phyloP scores from a whole-genome alignment of 768 basidiomycete species.

The Omphalotus guepiniiformis region DNA sequence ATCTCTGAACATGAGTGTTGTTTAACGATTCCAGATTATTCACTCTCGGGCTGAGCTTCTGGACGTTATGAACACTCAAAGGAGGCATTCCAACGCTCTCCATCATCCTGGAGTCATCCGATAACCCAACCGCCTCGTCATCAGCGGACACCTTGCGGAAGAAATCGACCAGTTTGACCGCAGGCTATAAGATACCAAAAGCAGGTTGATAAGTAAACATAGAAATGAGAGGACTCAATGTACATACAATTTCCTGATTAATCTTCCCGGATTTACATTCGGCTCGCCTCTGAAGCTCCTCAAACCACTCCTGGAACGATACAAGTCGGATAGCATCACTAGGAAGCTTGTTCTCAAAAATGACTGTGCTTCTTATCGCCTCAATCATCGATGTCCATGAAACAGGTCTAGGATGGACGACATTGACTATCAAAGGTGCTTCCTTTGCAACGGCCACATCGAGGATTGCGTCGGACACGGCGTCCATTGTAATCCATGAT shows the following conservation, averaged over 20 bases:
- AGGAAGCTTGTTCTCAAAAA: slow-evolving; percentile 12
- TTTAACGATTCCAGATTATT: neutral
- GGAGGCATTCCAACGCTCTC: slow-evolving; percentile 5
- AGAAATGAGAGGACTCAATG: neutral
- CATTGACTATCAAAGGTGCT: slow-evolving; percentile 25
- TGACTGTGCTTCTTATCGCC: slow-evolving; percentile 16
- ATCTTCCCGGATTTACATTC: slow-evolving; percentile 20
- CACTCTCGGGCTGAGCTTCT: slow-evolving; percentile 1
- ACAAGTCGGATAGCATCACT: slow-evolving; percentile 16
- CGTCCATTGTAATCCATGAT: slow-evolving; percentile 34
- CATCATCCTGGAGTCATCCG: neutral
- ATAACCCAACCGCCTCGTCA: slow-evolving; percentile 14
- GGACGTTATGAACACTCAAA: neutral
- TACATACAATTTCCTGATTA: slow-evolving; percentile 27
- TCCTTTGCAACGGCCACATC: slow-evolving; percentile 26
- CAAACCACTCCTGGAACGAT: slow-evolving; percentile 26
- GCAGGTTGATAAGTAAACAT: neutral
- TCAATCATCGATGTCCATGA: slow-evolving; percentile 25
- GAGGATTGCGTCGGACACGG: slow-evolving; percentile 26
- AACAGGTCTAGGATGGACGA: slow-evolving; percentile 33
- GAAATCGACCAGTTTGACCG: slow-evolving; percentile 28
- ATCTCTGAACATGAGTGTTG: neutral
- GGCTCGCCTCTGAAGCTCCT: slow-evolving; percentile 20
- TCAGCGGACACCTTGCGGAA: slow-evolving; percentile 17
- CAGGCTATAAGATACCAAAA: slow-evolving; percentile 21